Conservation (phyloP, 169 alveolate genomes). For the Plasmodium billcollinsi region DNA sequence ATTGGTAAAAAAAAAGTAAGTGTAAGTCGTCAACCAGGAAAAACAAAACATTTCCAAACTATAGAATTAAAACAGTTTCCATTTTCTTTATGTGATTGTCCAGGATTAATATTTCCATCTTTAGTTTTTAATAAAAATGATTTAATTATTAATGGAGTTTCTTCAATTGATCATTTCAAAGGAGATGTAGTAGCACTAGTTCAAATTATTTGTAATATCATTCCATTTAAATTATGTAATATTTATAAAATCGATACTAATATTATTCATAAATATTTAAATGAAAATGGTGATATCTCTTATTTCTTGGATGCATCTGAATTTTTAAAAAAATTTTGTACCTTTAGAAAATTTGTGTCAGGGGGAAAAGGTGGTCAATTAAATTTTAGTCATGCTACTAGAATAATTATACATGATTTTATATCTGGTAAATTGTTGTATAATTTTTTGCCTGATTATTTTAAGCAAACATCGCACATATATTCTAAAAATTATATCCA, state of each 20-base stretch:
- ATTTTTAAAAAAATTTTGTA: slow-evolving; percentile 88
- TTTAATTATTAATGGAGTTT: slow-evolving; percentile 96
- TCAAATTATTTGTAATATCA: slow-evolving; percentile 94
- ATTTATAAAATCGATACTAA: slow-evolving; percentile 74
- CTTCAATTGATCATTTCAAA: slow-evolving; percentile 96
- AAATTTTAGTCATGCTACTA: slow-evolving; percentile 96
- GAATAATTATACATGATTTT: slow-evolving; percentile 94
- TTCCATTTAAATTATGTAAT: slow-evolving; percentile 90
- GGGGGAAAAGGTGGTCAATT: slow-evolving; percentile 96
- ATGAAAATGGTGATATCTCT: slow-evolving; percentile 81
- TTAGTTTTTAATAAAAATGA: slow-evolving; percentile 96
- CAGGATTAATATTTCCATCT: slow-evolving; percentile 98
- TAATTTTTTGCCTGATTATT: slow-evolving; percentile 78
- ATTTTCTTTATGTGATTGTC: slow-evolving; percentile 97
- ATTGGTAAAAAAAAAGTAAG: slow-evolving; percentile 94
- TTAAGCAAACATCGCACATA: background rate
- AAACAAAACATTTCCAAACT: slow-evolving; percentile 98
- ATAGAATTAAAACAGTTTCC: slow-evolving; percentile 84
- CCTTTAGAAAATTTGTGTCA: slow-evolving; percentile 85
- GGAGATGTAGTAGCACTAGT: slow-evolving; percentile 94
- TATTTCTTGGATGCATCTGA: slow-evolving; percentile 86
- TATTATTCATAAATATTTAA: slow-evolving; percentile 63
- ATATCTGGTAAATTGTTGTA: slow-evolving; percentile 94
- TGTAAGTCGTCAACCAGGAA: slow-evolving; percentile 98
- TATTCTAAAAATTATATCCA: background rate